Conservation (phyloP, 2,329 filamentous ascomycete species). For the Fusarium falciforme region DNA sequence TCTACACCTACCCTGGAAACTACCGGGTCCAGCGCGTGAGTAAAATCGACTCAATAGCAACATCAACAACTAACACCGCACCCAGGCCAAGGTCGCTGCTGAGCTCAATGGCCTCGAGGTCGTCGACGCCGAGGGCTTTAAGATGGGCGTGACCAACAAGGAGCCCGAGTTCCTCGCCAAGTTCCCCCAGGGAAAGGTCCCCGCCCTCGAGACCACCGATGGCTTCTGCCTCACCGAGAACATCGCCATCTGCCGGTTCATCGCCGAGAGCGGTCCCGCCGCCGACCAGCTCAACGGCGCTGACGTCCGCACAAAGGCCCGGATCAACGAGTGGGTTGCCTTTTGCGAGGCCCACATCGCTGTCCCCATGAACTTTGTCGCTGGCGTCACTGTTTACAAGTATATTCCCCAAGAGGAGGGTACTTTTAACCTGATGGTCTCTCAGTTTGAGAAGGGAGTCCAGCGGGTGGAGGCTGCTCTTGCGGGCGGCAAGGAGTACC, state of each 20-base stretch:
- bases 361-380: neutral
- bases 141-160: neutral
- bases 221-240: neutral
- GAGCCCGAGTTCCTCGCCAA: neutral
- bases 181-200: neutral
- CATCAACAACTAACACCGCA: neutral
- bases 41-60: accelerated
- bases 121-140: neutral
- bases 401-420: neutral
- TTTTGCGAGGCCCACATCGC: neutral
- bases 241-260: neutral
- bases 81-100: neutral
- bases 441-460: neutral
- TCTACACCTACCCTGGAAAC: neutral
- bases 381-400: neutral
- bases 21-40: neutral
- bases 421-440: neutral
- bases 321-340: neutral
- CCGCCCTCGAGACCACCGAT: neutral
- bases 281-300: neutral
- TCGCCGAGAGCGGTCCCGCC: neutral
- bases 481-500: neutral
- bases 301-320: neutral
- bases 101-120: neutral
- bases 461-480: neutral